These are phyloP conservation scores for Brassica rapa DNA, from an alignment of 345 rosid species.

Conservation along the genomic window DNA sequence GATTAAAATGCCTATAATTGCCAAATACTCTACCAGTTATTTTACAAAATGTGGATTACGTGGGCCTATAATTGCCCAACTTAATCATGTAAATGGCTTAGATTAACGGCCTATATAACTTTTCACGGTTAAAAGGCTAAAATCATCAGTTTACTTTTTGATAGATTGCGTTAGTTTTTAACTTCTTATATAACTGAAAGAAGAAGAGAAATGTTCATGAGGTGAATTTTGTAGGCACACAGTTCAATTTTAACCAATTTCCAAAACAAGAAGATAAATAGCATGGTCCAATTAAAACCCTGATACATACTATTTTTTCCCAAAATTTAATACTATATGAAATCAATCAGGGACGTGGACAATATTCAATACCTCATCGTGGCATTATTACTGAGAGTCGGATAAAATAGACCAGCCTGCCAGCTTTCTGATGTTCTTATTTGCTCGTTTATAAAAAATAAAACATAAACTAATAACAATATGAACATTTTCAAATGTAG, in stretches of 20 bases:
- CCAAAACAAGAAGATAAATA: constrained; percentile 13
- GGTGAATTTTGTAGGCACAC: constrained; percentile 19
- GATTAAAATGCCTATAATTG: background rate
- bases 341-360: background rate
- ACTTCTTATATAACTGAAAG: too few relatives aligned
- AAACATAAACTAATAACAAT: background rate
- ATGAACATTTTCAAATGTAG: background rate
- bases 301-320: background rate
- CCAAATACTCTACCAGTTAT: background rate
- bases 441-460: background rate
- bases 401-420: background rate
- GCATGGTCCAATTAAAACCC: constrained; percentile 28
- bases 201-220: background rate
- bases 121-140: too few relatives aligned
- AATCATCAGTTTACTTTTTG: too few relatives aligned
- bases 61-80: background rate
- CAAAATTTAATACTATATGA: background rate
- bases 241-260: constrained; percentile 12
- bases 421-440: background rate
- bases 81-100: too few relatives aligned
- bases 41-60: background rate
- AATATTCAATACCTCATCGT: background rate
- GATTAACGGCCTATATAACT: too few relatives aligned
- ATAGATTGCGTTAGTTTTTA: too few relatives aligned
- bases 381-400: background rate